Conservation (phyloP, 495 filamentous ascomycete genomes). For the Aspergillus asperescens region DNA sequence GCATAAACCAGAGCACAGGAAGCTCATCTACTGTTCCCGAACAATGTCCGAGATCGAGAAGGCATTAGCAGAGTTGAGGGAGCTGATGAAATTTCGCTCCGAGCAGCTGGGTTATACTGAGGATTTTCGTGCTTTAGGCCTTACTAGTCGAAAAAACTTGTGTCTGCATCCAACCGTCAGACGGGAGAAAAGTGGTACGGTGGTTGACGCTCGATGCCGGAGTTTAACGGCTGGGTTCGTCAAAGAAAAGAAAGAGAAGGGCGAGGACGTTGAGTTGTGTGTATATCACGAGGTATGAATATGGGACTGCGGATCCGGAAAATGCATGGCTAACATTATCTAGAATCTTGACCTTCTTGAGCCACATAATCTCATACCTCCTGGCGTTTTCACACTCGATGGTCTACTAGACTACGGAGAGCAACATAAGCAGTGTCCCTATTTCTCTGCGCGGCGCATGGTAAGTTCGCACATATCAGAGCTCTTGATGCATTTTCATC, state of each 20-base stretch:
- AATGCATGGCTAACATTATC: slow-evolving; percentile 17
- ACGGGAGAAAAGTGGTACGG: slow-evolving; percentile 85
- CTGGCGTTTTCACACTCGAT: slow-evolving; percentile 95
- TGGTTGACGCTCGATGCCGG: slow-evolving; percentile 92
- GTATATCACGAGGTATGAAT: slow-evolving; percentile 80
- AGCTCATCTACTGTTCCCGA: slow-evolving; percentile 98
- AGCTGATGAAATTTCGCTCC: slow-evolving; percentile 87
- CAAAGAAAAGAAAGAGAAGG: slow-evolving; percentile 90
- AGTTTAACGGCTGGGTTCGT: slow-evolving; percentile 95
- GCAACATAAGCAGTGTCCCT: slow-evolving; percentile 93
- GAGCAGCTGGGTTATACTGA: slow-evolving; percentile 82
- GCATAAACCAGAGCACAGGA: slow-evolving; percentile 81
- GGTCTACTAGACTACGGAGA: slow-evolving; percentile 82
- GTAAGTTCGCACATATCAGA: slow-evolving; percentile 37
- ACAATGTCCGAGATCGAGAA: slow-evolving; percentile 67
- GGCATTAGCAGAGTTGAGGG: slow-evolving; percentile 84
- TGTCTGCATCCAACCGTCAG: slow-evolving; percentile 95
- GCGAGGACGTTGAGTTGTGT: slow-evolving; percentile 90
- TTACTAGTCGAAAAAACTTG: slow-evolving; percentile 96
- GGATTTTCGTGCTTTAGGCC: slow-evolving; percentile 84
- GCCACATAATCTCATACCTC: slow-evolving; percentile 86
- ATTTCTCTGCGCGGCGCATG: slow-evolving; percentile 94
- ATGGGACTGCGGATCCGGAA: not conserved
- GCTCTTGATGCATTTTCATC: not conserved
- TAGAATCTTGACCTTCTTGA: slow-evolving; percentile 92